phyloP scores from a whole-genome alignment of 306 rosid genomes.

The Dryas drummondii region DNA sequence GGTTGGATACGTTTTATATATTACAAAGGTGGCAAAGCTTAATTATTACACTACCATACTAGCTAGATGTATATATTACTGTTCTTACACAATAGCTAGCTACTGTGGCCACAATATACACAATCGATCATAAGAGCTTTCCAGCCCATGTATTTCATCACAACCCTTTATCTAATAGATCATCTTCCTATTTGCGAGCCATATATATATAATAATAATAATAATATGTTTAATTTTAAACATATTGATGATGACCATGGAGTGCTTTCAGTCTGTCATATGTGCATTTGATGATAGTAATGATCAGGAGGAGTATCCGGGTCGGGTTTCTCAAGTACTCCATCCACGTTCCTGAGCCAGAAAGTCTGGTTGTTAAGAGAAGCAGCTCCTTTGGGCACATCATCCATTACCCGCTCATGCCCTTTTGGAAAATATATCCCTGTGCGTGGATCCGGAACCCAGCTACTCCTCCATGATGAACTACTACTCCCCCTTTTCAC shows the following conservation, averaged over 20 bases:
- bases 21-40: no score
- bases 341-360: slow-evolving; percentile 67
- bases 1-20: no score
- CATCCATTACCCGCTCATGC: slow-evolving; percentile 66
- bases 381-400: slow-evolving; percentile 58
- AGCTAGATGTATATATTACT: no score
- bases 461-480: slow-evolving; percentile 19
- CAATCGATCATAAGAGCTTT: no score
- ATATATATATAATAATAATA: no score
- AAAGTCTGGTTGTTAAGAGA: slow-evolving; percentile 30
- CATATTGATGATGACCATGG: background rate
- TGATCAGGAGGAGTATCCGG: slow-evolving; percentile 11
- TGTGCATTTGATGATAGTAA: slow-evolving; percentile 5
- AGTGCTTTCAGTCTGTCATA: background rate
- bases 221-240: no score
- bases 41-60: no score
- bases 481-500: slow-evolving; percentile 15
- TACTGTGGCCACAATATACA: no score
- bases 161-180: no score
- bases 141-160: no score
- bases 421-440: slow-evolving; percentile 75
- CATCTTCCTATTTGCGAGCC: no score
- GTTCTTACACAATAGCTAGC: no score
- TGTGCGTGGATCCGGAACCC: slow-evolving; percentile 72
- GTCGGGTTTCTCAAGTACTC: slow-evolving; percentile 37